A percentile compares a stretch with the other conserved stretches of the same genome.
These are phyloP conservation scores for Podaxis mareebaensis DNA, from an alignment of 768 basidiomycete genomes.

Conservation along the genomic window DNA sequence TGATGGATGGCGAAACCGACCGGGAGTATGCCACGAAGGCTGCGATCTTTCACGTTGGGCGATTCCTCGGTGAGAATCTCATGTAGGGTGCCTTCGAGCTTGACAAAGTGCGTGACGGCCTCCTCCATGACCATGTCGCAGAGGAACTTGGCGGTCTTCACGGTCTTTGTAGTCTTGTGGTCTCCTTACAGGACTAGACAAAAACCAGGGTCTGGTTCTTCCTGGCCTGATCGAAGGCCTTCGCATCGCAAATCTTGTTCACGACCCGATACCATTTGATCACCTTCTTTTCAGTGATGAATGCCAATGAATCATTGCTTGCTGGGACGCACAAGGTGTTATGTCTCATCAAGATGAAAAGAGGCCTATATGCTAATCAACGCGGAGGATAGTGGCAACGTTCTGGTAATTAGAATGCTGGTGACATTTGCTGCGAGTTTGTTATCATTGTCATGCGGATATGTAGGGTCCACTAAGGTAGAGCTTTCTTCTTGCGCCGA, in stretches of 20 bases:
- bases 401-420: slow-evolving; percentile 97
- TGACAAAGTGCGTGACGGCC: slow-evolving; percentile 94
- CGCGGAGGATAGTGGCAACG: slow-evolving; percentile 94
- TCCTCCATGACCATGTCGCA: slow-evolving; percentile 43
- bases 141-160: no score
- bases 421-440: slow-evolving; percentile 36
- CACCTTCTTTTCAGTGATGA: slow-evolving; percentile 92
- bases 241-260: no score
- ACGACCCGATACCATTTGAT: slow-evolving; percentile 82
- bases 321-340: slow-evolving; percentile 94
- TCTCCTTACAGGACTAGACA: slow-evolving; percentile 34
- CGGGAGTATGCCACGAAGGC: no score
- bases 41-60: slow-evolving; percentile 54
- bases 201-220: no score
- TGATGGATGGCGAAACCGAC: no score
- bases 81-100: slow-evolving; percentile 86
- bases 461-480: no score
- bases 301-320: slow-evolving; percentile 89
- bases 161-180: slow-evolving; percentile 48
- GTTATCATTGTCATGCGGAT: no score
- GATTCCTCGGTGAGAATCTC: slow-evolving; percentile 93
- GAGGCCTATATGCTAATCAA: slow-evolving; percentile 86
- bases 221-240: no score
- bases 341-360: slow-evolving; percentile 95
- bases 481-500: no score